phyloP scores from a whole-genome alignment of 371 early-diverging fungal genomes.

The Chytridium lagenaria region DNA sequence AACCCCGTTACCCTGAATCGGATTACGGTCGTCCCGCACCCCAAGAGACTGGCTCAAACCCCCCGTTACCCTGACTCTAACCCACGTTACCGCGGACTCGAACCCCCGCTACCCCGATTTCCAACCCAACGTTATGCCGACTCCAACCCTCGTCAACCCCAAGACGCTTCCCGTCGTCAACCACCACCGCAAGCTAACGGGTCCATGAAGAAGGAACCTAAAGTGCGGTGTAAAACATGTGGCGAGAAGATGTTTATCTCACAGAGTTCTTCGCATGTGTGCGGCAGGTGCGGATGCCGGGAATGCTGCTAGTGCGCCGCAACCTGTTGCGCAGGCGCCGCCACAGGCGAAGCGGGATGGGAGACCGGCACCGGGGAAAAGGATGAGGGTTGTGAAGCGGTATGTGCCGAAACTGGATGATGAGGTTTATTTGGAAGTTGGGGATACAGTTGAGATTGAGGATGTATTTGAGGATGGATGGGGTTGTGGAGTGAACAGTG shows the following conservation, averaged over 20 bases:
- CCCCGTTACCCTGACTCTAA: background rate
- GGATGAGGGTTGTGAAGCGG: conserved; percentile 18
- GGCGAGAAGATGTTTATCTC: conserved; percentile 21
- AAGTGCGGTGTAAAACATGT: conserved; percentile 20
- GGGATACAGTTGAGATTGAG: conserved; percentile 25
- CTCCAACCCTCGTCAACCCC: background rate
- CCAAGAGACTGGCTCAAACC: background rate
- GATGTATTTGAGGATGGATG: conserved; percentile 29
- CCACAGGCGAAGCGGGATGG: background rate
- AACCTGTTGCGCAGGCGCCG: background rate
- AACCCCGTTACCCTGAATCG: background rate
- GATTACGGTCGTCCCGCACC: background rate
- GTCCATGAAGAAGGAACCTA: conserved; percentile 16
- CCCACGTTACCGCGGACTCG: background rate
- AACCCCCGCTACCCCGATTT: background rate
- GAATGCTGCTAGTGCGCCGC: background rate
- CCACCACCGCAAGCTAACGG: background rate
- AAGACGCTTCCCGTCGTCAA: background rate
- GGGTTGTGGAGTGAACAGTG: conserved; percentile 26
- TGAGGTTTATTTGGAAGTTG: conserved; percentile 23
- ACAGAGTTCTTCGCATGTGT: conserved; percentile 12
- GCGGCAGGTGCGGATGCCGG: background rate
- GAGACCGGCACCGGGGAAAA: conserved; percentile 9
- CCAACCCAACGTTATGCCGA: no score
- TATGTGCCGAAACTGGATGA: conserved; percentile 24